phyloP scores from a whole-genome alignment of 345 rosid genomes.

The Eucalyptus sp. region DNA sequence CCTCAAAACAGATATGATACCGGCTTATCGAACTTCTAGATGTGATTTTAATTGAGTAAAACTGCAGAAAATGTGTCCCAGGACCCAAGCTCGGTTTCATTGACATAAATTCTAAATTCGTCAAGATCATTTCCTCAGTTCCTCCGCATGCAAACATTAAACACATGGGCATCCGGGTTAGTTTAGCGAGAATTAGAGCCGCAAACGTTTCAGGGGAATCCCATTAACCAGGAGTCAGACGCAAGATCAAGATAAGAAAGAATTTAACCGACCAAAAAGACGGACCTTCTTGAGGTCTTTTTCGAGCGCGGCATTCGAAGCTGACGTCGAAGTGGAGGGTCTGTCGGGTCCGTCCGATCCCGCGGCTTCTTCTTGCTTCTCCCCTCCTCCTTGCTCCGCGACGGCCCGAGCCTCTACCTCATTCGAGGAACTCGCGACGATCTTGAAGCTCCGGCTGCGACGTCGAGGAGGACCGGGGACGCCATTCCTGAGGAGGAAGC shows the following conservation, averaged over 20 bases:
- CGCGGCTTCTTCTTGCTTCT: not conserved
- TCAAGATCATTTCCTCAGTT: not conserved
- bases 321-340: conserved; percentile 1
- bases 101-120: not conserved
- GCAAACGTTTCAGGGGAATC: not conserved
- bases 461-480: not conserved
- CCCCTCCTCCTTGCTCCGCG: conserved; percentile 14
- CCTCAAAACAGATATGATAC: not conserved
- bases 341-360: conserved; percentile 3
- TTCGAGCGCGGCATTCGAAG: conserved; percentile 27
- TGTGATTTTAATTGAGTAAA: accelerated
- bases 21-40: not conserved
- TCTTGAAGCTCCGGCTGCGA: conserved; percentile 12
- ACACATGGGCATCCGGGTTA: not conserved
- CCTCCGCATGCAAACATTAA: not conserved
- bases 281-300: conserved; percentile 78
- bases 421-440: conserved; percentile 23
- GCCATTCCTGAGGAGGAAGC: not conserved
- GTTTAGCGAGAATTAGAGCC: not conserved
- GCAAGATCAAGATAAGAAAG: not conserved
- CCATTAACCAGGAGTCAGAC: not conserved
- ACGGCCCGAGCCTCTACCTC: conserved; percentile 21
- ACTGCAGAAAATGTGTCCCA: not conserved
- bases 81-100: not conserved
- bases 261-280: not conserved